Evolutionary conservation across 441 rosid genomes (phyloP).

Genomic region (Mallotus japonicus): DNA sequence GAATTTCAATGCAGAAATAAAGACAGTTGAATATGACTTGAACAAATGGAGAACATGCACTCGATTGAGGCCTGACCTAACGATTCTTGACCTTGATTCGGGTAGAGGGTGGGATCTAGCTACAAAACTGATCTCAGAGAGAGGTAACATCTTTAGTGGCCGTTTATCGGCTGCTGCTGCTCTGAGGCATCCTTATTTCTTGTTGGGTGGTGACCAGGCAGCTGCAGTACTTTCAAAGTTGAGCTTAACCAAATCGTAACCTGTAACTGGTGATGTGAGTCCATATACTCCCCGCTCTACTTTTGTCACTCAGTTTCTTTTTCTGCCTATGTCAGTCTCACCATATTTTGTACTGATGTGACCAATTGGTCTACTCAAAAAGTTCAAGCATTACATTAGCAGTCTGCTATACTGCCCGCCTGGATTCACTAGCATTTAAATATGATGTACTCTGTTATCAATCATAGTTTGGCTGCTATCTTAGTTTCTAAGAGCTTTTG

Average conservation of each 20-base stretch:
- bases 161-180: constrained; percentile 95
- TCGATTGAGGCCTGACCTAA: constrained; percentile 72
- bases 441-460: background rate
- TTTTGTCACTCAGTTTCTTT: constrained; percentile 2
- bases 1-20: constrained; percentile 82
- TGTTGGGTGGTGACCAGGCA: constrained; percentile 92
- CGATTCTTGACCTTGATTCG: constrained; percentile 78
- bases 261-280: constrained; percentile 20
- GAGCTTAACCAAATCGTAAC: constrained; percentile 52
- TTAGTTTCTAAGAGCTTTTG: background rate
- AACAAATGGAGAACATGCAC: constrained; percentile 71
- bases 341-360: background rate
- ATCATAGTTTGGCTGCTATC: background rate
- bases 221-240: constrained; percentile 81
- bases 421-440: background rate
- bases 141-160: constrained; percentile 74
- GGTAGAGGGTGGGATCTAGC: constrained; percentile 97
- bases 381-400: background rate
- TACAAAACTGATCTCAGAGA: constrained; percentile 71
- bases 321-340: background rate
- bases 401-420: background rate
- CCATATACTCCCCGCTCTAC: background rate
- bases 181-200: constrained; percentile 90
- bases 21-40: constrained; percentile 55
- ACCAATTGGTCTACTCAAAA: background rate